Base-by-base conservation (phyloP, 306 rosid species). In the Cucumis melo region DNA sequence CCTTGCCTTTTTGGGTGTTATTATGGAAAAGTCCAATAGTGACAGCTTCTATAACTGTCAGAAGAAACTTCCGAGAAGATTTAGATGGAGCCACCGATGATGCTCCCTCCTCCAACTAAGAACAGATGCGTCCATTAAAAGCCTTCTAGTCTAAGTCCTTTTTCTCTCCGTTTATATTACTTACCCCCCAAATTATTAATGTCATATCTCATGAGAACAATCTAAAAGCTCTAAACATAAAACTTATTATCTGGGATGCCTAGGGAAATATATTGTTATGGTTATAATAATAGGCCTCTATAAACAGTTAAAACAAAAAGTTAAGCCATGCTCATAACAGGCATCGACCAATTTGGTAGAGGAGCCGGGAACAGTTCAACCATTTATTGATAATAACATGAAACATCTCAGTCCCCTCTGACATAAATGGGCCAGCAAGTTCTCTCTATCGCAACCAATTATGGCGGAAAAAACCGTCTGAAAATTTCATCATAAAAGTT, bases 301-400 rank as follows among this genome's bases (percentile, higher is more conserved):
- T 41, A 19, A 70, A 46, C 21, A 70, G 38, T 70, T 46, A 5
- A 7, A 71, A 21, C 41, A 8, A 20, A 23, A 68, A 21, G 41
- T 15, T 23, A 71, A 71, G 59, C 23, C 3, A 21, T 24, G 59
- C 8, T 71, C 42, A 24, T 42, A 46, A 71, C 24, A 71, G 54
- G 75, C 8, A 24, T 46, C 58, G 15, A 71, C 58, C 59, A 24
- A 24, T 13, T 24, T 24, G 58, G 58, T 48, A 71, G 75, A 71
- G 75, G 58, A 46, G 42, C 41, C 75, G 23, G 56, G 6, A 14
- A 48, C 19, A 71, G 75, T 46, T 21, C 23, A 71, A 71, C 75
- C 59, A 71, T 71, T 71, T 71, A 71, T 48, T 21, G 75, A 71
- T 71, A 71, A 71, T 71, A 71, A 71, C 58, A 71, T 71, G 75